A percentile compares a stretch with the other conserved stretches of the same genome.
phyloP scores from a whole-genome alignment of 164 flowering plant genomes.

The Hamamelis virginiana region DNA sequence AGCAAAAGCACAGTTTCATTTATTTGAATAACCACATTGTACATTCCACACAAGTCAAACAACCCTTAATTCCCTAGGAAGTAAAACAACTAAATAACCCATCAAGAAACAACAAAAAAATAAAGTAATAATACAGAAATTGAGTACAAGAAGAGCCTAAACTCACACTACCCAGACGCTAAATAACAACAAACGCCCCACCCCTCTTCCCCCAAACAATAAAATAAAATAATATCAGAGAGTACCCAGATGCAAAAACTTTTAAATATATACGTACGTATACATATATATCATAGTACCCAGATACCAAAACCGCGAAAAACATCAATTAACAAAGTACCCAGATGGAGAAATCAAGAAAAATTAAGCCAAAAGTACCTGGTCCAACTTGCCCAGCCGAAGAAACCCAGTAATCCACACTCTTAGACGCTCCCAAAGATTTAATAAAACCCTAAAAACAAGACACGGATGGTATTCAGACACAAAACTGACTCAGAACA shows the following conservation, averaged over 20 bases:
- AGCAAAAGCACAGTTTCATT: not conserved
- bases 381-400: constrained; percentile 13
- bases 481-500: not conserved
- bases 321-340: not conserved
- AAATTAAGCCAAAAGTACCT: constrained; percentile 13
- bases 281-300: not conserved
- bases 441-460: constrained; percentile 5
- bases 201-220: no score
- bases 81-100: not conserved
- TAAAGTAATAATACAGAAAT: not conserved
- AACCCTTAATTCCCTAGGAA: not conserved
- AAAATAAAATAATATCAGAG: not conserved
- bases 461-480: no score
- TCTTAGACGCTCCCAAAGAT: not conserved
- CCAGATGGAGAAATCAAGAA: constrained; percentile 11
- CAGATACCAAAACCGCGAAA: constrained; percentile 8
- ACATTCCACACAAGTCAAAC: not conserved
- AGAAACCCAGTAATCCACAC: constrained; percentile 1
- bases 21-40: no score
- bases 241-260: constrained; percentile 2
- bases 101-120: not conserved
- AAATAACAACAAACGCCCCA: no score
- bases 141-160: not conserved
- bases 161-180: not conserved
- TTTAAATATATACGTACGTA: no score